These are phyloP conservation scores for Pseudozyma thailandica DNA, from an alignment of 1,284 basidiomycete genomes.

Conservation along the genomic window DNA sequence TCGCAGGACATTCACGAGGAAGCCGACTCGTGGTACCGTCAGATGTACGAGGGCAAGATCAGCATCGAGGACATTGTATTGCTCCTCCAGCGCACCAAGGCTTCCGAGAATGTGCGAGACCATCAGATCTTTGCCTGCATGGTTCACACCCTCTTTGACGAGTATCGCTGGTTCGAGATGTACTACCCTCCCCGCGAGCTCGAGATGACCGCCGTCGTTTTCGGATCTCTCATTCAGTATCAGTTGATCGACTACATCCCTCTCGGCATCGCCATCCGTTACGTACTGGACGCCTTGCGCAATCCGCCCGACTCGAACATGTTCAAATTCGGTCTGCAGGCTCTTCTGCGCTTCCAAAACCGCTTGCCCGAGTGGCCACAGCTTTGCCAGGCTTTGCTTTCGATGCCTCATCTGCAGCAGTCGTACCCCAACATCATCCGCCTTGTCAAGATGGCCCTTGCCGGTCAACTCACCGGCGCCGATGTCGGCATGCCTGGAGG, in stretches of 20 bases:
- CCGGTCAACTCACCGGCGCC: constrained; percentile 34
- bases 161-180: constrained; percentile 99
- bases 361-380: constrained; percentile 93
- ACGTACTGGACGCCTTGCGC: constrained; percentile 88
- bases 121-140: constrained; percentile 98
- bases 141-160: constrained; percentile 98
- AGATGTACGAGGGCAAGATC: constrained; percentile 93
- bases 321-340: constrained; percentile 95
- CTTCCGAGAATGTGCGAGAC: constrained; percentile 83
- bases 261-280: constrained; percentile 95
- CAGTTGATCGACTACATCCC: constrained; percentile 94
- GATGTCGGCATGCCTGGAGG: constrained; percentile 36
- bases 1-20: constrained; percentile 88
- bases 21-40: constrained; percentile 88
- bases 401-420: constrained; percentile 87
- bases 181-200: constrained; percentile 90
- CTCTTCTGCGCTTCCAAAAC: constrained; percentile 85
- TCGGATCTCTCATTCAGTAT: constrained; percentile 94
- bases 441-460: constrained; percentile 55
- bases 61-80: constrained; percentile 92
- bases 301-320: constrained; percentile 85
- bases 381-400: constrained; percentile 86
- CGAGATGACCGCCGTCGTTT: constrained; percentile 93
- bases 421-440: constrained; percentile 82
- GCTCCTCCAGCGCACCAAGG: constrained; percentile 85